A percentile compares a stretch with the other conserved stretches of the same genome.
These are phyloP conservation scores for Ogataea philodendri DNA, from an alignment of 805 yeast species.

Conservation along the genomic window DNA sequence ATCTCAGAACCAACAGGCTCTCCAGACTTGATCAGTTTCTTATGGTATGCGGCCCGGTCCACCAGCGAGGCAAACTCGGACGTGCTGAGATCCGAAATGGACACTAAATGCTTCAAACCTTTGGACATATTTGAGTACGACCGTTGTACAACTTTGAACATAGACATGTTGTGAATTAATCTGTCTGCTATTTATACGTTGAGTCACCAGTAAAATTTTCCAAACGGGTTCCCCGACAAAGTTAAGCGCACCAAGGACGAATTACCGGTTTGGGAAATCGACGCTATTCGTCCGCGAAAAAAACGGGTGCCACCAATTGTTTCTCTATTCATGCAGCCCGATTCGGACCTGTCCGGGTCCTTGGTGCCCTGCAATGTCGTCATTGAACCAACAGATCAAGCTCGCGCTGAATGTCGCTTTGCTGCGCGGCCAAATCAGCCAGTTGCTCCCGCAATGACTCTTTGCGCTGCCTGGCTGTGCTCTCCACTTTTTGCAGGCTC, in stretches of 20 bases:
- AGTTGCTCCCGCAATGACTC: constrained; percentile 1
- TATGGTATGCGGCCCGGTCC: constrained; percentile 67
- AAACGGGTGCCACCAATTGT: too few species aligned
- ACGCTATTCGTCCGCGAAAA: too few species aligned
- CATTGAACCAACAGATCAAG: constrained; percentile 8
- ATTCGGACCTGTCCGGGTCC: too few species aligned
- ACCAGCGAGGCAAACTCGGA: constrained; percentile 72
- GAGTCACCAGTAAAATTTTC: constrained; percentile 16
- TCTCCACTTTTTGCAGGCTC: constrained; percentile 3
- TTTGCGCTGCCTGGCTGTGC: constrained; percentile 1
- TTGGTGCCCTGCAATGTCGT: too few species aligned
- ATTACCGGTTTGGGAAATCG: constrained; percentile 15
- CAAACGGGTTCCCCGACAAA: constrained; percentile 1
- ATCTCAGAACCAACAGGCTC: constrained; percentile 37
- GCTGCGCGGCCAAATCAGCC: constrained; percentile 3
- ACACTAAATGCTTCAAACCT: constrained; percentile 67
- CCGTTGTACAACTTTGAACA: constrained; percentile 29
- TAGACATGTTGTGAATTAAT: constrained; percentile 1
- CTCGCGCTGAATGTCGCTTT: constrained; percentile 2
- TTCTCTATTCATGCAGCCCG: too few species aligned
- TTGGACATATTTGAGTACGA: constrained; percentile 25
- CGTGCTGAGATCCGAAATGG: constrained; percentile 74
- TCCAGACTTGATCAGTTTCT: constrained; percentile 58
- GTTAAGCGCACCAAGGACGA: constrained; percentile 19
- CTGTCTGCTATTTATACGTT: constrained; percentile 5